Evolutionary conservation across 768 basidiomycete species (phyloP), one percentile per base, ranked within the genome.

Genomic region (Rhodosporidiobolus sp.): DNA sequence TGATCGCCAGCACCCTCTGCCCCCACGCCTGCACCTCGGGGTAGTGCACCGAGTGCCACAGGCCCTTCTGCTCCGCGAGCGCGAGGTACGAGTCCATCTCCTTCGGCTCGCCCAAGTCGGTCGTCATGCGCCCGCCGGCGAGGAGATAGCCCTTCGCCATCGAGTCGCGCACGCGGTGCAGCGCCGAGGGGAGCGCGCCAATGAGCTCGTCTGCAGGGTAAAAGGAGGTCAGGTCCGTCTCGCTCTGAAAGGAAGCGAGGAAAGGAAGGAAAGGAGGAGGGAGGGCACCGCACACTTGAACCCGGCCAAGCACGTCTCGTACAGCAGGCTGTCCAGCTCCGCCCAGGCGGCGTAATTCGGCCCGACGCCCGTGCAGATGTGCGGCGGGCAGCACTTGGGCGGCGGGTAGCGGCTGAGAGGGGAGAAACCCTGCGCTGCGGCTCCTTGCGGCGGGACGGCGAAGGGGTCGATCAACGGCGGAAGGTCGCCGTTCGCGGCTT

Each of bases 1-100:
- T 65, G 45, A 72, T 62, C 3, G 74, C 74, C 22, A 75, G 64
- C 8, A 71, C 70, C 38, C 74, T 28, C 55, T 69, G 70, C 2
- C 67, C 59, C 67, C 67, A 75, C 19, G 67, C 70, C 55, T 75
- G 74, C 3, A 75, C 64, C 59, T 65, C 67, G 24, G 67, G 55
- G n/a, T 70, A 62, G 35, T 59, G 65, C 35, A 58, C 63, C 32
- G 67, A 30, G 38, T 59, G 57, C 70, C 70, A 75, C 14, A 72
- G 34, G 11, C 70, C 69, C 10, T 56, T 38, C 26, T 58, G 60
- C 38, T 75, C 74, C 9, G 67, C 74, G 17, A 65, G 12, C 0
- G 55, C 54, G 34, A 75, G 35, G 60, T 63, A 75, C 28, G 38
- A 48, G 59, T 72, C 64, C 74, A 75, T 75, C 52, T 65, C 60